phyloP scores from a whole-genome alignment of 768 basidiomycete species.

The Lactarius hengduanensis region DNA sequence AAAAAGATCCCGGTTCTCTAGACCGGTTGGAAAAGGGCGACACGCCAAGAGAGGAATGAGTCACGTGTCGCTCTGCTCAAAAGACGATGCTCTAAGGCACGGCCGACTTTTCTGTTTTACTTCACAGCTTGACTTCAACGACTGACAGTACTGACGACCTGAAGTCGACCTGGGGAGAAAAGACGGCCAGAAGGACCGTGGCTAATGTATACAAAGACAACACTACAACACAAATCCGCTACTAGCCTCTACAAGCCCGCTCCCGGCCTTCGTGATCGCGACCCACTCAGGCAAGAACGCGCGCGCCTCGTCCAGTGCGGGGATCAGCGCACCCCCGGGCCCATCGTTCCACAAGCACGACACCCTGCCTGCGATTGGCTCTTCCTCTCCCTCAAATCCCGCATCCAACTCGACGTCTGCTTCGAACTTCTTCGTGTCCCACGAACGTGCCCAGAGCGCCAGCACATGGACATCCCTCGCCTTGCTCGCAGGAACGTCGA shows the following conservation, averaged over 20 bases:
- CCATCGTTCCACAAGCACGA: conserved; percentile 27
- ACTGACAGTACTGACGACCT: too few relatives aligned
- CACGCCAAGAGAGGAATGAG: too few relatives aligned
- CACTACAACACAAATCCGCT: background rate
- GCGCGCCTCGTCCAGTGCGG: conserved; percentile 24
- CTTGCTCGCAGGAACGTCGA: conserved; percentile 23
- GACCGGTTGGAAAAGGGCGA: too few relatives aligned
- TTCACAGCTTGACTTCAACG: too few relatives aligned
- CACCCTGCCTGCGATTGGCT: conserved; percentile 15
- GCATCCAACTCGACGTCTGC: conserved; percentile 20
- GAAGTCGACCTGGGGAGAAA: too few relatives aligned
- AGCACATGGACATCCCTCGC: background rate
- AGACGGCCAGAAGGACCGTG: too few relatives aligned
- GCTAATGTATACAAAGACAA: too few relatives aligned
- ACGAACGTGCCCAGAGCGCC: conserved; percentile 21
- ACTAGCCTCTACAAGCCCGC: conserved; percentile 8
- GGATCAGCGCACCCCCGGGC: conserved; percentile 16
- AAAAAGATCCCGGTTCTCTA: too few relatives aligned
- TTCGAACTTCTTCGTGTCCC: conserved; percentile 21
- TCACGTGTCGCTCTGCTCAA: too few relatives aligned
- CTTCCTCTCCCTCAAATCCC: background rate
- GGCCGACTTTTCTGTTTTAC: too few relatives aligned
- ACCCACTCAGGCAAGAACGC: conserved; percentile 27
- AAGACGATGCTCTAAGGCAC: too few relatives aligned
- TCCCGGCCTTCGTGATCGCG: conserved; percentile 15